A percentile compares a stretch with the other conserved stretches of the same genome.
Conservation (phyloP, 257 asterid genomes). For the Coffea eugenioides region DNA sequence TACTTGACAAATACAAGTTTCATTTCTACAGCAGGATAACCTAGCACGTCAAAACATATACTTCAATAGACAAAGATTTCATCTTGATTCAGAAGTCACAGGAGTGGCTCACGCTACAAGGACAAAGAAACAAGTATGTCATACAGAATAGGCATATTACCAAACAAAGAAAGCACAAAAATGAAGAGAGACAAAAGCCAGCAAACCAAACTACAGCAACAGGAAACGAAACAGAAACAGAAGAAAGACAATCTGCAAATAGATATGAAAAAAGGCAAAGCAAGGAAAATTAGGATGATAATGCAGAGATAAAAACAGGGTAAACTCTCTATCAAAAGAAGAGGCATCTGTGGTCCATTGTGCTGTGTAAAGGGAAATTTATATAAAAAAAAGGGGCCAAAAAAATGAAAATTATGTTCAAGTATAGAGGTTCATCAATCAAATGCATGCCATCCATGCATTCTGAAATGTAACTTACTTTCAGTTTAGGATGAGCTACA, state of each 20-base stretch:
- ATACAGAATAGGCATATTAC: background rate
- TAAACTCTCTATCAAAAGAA: no score
- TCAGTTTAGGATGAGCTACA: background rate
- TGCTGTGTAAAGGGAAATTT: background rate
- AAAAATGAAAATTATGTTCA: no score
- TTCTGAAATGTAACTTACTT: background rate
- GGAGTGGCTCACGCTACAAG: background rate
- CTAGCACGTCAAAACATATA: background rate
- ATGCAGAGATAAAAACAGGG: background rate
- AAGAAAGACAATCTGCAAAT: no score
- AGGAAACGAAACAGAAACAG: no score
- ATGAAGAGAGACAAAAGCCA: background rate
- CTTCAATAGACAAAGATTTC: background rate
- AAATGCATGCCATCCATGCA: background rate
- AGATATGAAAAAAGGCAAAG: background rate
- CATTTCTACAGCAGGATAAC: background rate
- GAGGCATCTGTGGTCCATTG: no score
- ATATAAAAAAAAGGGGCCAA: background rate
- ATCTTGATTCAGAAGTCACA: background rate
- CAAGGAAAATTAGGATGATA: background rate
- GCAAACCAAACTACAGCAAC: background rate
- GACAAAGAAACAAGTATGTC: background rate
- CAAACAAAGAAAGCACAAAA: no score
- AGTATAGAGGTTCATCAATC: background rate
- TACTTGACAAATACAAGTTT: background rate